Evolutionary conservation across 176 grass and related monocot species (phyloP), one percentile per base, ranked within the genome.

Genomic region (Elymus sibiricus): DNA sequence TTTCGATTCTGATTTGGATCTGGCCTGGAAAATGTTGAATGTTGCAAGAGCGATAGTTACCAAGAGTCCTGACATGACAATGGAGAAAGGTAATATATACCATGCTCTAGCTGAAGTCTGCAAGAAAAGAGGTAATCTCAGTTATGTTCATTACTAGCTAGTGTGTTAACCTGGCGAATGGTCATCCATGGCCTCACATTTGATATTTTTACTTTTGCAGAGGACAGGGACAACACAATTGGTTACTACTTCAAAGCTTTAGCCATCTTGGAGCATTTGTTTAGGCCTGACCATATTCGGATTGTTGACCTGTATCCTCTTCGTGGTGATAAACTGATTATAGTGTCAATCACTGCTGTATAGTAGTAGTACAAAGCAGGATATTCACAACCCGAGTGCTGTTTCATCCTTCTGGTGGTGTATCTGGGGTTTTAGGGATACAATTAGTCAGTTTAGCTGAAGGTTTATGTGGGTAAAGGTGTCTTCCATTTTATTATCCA

Each of bases 11-110:
- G 93, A 98, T 90, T 63, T 98, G 86, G 91, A 98, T 85, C 93
- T 94, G 82, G 74, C 95, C 4, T 98, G 93, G 93, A 95, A 98
- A 85, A 90, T 98, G 91, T 80, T 98, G 77, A 91, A 98, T 70
- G 82, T 94, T 89, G 95, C 95, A 63, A 98, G 95, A 84, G 93
- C 49, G 47, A 95, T 94, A 86, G 91, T 90, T 90, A 93, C 91
- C 69, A 90, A 94, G 75, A 86, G 39, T 62, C 69, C 87, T 56
- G 91, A 17, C 83, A 92, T 64, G 42, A 91, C 82, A 28, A 24
- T 92, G 25, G 93, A 89, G 84, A 94, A 98, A 91, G 90, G 86
- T 51, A 95, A 95, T 67, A 90, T 95, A 39, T 95, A 76, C 68
- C 85, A 86, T 79, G 91, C 90, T 81, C 84, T 98, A 2, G 96